Evolutionary conservation across 164 flowering plant species (phyloP).

Genomic region (Vitis vinifera): DNA sequence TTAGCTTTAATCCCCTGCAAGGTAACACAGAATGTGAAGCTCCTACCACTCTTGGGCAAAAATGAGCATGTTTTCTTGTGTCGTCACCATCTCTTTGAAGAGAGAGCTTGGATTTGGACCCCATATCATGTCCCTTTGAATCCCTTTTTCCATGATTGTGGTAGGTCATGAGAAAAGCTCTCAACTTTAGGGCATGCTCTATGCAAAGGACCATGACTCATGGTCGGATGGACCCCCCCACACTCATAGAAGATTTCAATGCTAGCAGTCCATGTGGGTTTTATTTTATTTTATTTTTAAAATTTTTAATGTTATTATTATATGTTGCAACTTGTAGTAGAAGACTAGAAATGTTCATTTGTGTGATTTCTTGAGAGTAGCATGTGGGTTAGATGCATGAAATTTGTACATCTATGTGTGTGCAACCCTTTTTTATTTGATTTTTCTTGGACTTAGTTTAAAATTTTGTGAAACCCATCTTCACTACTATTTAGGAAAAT

Average conservation of each 20-base stretch:
- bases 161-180: slow-evolving; percentile 1
- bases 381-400: too few species aligned
- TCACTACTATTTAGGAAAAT: too few species aligned
- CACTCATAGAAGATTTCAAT: neutral
- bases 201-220: neutral
- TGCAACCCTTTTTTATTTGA: too few species aligned
- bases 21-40: too few species aligned
- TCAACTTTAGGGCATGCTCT: slow-evolving; percentile 2
- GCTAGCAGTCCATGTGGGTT: neutral
- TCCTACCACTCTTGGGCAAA: too few species aligned
- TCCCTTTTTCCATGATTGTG: slow-evolving; percentile 14
- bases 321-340: neutral
- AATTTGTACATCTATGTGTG: too few species aligned
- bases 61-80: neutral
- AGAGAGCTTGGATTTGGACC: slow-evolving; percentile 1
- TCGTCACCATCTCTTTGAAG: slow-evolving; percentile 7
- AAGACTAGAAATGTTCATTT: neutral
- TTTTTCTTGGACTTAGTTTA: too few species aligned
- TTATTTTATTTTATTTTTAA: too few species aligned
- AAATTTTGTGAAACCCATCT: too few species aligned
- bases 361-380: neutral
- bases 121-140: neutral
- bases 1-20: too few species aligned
- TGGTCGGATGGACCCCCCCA: too few species aligned
- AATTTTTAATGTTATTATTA: neutral